phyloP scores from a whole-genome alignment of 345 rosid genomes.

The Odontarrhena argentea region DNA sequence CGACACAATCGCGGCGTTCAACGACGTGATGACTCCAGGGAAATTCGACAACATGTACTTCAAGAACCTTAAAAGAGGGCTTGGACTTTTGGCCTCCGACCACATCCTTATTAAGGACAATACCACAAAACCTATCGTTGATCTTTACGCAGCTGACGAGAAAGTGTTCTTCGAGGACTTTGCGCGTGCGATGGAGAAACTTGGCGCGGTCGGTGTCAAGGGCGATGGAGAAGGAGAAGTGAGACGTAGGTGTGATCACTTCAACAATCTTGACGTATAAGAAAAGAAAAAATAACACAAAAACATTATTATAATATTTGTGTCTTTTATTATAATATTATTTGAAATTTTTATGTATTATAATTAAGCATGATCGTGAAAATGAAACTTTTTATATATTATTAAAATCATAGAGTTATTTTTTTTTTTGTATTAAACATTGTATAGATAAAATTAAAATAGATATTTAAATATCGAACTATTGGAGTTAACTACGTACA shows the following conservation, averaged over 20 bases:
- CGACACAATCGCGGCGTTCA: constrained; percentile 53
- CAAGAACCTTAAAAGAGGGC: constrained; percentile 49
- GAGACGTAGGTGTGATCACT: constrained; percentile 56
- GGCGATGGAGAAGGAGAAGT: constrained; percentile 52
- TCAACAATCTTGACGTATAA: constrained; percentile 44
- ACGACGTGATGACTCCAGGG: constrained; percentile 57
- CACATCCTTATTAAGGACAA: constrained; percentile 37
- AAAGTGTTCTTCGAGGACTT: constrained; percentile 49
- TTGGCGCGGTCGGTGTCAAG: constrained; percentile 46
- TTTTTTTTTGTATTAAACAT: no score
- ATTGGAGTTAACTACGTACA: constrained; percentile 2
- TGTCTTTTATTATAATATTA: constrained; percentile 5
- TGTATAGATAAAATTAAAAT: constrained; percentile 1
- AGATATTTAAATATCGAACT: neutral
- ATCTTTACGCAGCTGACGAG: constrained; percentile 47
- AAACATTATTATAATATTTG: neutral
- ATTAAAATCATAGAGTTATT: no score
- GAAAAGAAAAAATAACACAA: neutral
- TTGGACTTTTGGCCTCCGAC: constrained; percentile 50
- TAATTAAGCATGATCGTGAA: constrained; percentile 12
- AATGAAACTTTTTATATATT: no score
- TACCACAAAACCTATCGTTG: constrained; percentile 46
- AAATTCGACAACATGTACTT: constrained; percentile 60
- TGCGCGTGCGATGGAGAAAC: constrained; percentile 54
- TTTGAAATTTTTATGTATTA: constrained; percentile 16